These are phyloP conservation scores for Xylariaceae sp. DNA, from an alignment of 2,329 filamentous ascomycete genomes.

Conservation along the genomic window DNA sequence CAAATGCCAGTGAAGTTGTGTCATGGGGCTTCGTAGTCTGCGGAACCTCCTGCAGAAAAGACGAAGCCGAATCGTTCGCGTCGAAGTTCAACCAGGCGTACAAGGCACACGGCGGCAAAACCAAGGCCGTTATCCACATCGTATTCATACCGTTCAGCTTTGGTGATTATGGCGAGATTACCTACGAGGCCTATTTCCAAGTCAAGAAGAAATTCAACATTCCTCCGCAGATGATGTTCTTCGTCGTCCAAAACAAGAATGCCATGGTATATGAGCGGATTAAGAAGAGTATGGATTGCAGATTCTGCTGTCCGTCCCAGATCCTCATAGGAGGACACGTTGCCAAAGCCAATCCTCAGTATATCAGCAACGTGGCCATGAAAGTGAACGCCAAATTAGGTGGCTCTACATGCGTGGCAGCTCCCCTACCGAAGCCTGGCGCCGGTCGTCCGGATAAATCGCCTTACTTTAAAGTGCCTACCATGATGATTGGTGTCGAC, in stretches of 20 bases:
- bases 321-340: constrained; percentile 72
- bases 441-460: constrained; percentile 34
- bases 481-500: constrained; percentile 86
- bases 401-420: constrained; percentile 61
- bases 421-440: constrained; percentile 31
- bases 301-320: constrained; percentile 79
- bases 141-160: constrained; percentile 34
- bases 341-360: constrained; percentile 67
- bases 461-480: constrained; percentile 49
- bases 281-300: constrained; percentile 85
- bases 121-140: constrained; percentile 37
- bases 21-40: constrained; percentile 74
- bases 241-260: constrained; percentile 70
- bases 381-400: constrained; percentile 97
- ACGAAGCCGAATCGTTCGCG: constrained; percentile 57
- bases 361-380: constrained; percentile 91
- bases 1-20: constrained; percentile 59
- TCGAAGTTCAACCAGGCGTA: constrained; percentile 44
- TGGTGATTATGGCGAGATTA: constrained; percentile 48
- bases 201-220: constrained; percentile 50
- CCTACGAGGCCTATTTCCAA: constrained; percentile 52
- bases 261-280: constrained; percentile 72
- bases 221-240: constrained; percentile 72
- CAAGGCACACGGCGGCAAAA: constrained; percentile 47
- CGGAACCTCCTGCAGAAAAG: constrained; percentile 48